Evolutionary conservation across 176 grass and related monocot genomes (phyloP).

Genomic region (Eragrostis nindensis): DNA sequence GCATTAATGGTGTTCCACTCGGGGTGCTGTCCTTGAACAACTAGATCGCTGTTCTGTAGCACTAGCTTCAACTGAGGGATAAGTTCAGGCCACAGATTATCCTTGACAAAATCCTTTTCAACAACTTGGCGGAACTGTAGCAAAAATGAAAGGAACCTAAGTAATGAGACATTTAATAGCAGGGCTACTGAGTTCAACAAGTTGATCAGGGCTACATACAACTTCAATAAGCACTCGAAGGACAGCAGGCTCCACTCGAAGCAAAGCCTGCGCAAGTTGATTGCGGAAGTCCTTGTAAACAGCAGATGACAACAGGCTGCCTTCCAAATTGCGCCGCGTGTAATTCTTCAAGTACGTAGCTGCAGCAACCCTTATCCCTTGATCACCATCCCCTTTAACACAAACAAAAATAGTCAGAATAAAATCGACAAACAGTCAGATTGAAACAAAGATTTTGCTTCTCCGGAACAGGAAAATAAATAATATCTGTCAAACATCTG

Average conservation of each 20-base stretch:
- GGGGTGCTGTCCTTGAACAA: conserved; percentile 56
- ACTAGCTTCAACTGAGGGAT: conserved; percentile 70
- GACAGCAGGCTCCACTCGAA: conserved; percentile 64
- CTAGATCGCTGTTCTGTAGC: conserved; percentile 68
- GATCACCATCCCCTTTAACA: conserved; percentile 56
- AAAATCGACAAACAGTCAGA: neutral
- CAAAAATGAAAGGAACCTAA: conserved; percentile 26
- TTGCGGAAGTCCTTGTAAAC: conserved; percentile 61
- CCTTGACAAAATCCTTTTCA: conserved; percentile 78
- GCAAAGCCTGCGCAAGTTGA: conserved; percentile 60
- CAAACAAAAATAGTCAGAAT: neutral
- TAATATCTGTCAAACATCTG: neutral
- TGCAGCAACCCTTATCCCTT: conserved; percentile 71
- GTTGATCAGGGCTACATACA: conserved; percentile 48
- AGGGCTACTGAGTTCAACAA: neutral
- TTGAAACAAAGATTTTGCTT: neutral
- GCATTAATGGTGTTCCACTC: conserved; percentile 88
- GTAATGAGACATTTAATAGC: neutral
- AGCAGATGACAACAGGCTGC: conserved; percentile 21
- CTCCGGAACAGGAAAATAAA: neutral
- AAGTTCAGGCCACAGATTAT: conserved; percentile 85
- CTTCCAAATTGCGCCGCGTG: conserved; percentile 41
- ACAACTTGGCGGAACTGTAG: conserved; percentile 63
- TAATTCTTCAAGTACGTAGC: conserved; percentile 87
- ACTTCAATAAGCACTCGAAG: conserved; percentile 75